Evolutionary conservation across 495 filamentous ascomycete genomes (phyloP), one percentile per base, ranked within the genome.

Genomic region (Xylaria scruposa): DNA sequence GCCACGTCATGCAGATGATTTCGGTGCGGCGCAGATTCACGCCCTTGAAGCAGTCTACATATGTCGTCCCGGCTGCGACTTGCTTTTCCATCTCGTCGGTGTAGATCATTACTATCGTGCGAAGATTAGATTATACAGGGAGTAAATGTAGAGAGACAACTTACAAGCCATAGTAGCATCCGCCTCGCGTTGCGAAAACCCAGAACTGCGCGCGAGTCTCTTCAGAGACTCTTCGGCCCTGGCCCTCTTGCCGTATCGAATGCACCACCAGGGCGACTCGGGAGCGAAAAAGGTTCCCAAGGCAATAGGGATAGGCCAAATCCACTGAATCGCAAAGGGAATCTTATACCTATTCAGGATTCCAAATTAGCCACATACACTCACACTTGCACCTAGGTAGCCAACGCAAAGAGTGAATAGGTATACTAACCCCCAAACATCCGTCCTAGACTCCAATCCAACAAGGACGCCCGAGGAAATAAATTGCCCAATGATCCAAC

Each of bases 241-340:
- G 66, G 88, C 88, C 38, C 83, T 82, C 15, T 84, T 79, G 17
- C 85, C 85, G 62, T 88, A 86, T 10, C 91, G 86, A 46, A 94
- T 87, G 44, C 92, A 83, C 92, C 91, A 94, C 88, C 91, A 94
- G 0, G 92, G 92, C 0, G 89, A 91, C 78, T 95, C 92, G 0
- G 92, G 92, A 0, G 91, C 90, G 42, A 92, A 84, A 51, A 79
- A 82, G 26, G 90, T 87, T 38, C 85, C 89, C 72, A 85, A 69
- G 13, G 84, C 77, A 6, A 89, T 74, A 0, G 83, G 78, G 44
- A 84, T 77, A 1, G 85, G 85, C 87, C 86, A 89, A 31, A 87
- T 68, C 86, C 87, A 89, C 74, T 88, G 88, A 10, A 88, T 64
- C 5, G 85, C 83, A 73, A 87, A 89, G 0, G 88, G 88, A 58